These are phyloP conservation scores for Hondaea fermentalgiana DNA, from an alignment of 108 stramenopile species.

Conservation along the genomic window DNA sequence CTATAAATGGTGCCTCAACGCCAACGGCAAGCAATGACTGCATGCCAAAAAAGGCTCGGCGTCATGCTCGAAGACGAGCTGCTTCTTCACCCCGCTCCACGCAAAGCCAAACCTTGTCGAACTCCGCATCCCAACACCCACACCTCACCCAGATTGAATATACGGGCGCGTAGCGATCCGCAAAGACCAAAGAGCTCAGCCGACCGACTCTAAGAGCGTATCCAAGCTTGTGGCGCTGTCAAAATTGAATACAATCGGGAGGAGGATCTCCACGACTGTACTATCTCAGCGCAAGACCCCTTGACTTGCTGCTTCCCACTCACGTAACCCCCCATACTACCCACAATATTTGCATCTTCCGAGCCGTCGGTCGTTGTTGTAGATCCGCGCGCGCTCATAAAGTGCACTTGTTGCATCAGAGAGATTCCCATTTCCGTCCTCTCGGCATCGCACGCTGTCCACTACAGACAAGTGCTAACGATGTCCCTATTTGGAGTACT, in stretches of 20 bases:
- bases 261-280: background rate
- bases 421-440: slow-evolving; percentile 5
- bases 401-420: background rate
- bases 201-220: background rate
- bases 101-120: background rate
- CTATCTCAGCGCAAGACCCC: background rate
- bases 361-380: no score
- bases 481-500: slow-evolving; percentile 10
- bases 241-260: background rate
- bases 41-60: background rate
- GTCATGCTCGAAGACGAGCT: background rate
- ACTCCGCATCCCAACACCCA: background rate
- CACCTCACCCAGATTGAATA: background rate
- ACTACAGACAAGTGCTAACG: background rate
- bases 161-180: background rate
- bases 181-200: background rate
- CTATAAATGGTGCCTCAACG: background rate
- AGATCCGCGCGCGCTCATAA: background rate
- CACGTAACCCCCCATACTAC: no score
- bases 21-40: background rate
- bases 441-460: background rate
- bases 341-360: no score
- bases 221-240: background rate
- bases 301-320: background rate
- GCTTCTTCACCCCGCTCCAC: background rate